Percentiles rank a stretch among this genome's conserved stretches.
These are phyloP conservation scores for Thielaviopsis musarum DNA, from an alignment of 2,329 filamentous ascomycete species.

Conservation along the genomic window DNA sequence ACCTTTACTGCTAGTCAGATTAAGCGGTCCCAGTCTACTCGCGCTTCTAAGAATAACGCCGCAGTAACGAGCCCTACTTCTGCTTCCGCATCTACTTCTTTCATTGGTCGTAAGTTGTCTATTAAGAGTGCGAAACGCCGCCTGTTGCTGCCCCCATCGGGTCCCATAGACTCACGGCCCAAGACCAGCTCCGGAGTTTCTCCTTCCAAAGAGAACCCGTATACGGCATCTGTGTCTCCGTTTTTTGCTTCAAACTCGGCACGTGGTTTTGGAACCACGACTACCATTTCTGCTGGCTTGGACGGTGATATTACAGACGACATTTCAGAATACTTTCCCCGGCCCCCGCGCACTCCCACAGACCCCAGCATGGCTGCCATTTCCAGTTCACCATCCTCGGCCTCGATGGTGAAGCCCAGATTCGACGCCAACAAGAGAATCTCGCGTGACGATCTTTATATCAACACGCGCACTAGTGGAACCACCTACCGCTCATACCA, in stretches of 20 bases:
- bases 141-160: not conserved
- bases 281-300: not conserved
- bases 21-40: conserved; percentile 3
- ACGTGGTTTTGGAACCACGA: not conserved
- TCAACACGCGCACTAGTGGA: conserved; percentile 17
- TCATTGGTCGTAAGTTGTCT: not conserved
- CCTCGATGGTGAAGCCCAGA: conserved; percentile 6
- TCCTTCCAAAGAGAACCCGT: not conserved
- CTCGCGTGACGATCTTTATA: conserved; percentile 27
- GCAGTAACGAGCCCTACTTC: not conserved
- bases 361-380: conserved; percentile 6
- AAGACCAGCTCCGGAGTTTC: not conserved
- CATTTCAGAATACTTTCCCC: conserved; percentile 2
- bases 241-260: not conserved
- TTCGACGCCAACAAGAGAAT: conserved; percentile 21
- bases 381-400: conserved; percentile 7
- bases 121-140: not conserved
- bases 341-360: conserved; percentile 1
- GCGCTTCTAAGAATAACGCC: not conserved
- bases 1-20: not conserved
- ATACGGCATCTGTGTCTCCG: not conserved
- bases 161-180: not conserved
- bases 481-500: conserved; percentile 24
- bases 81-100: not conserved
- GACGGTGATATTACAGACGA: not conserved